phyloP scores from a whole-genome alignment of 441 rosid species.

The Aleurites moluccanus region DNA sequence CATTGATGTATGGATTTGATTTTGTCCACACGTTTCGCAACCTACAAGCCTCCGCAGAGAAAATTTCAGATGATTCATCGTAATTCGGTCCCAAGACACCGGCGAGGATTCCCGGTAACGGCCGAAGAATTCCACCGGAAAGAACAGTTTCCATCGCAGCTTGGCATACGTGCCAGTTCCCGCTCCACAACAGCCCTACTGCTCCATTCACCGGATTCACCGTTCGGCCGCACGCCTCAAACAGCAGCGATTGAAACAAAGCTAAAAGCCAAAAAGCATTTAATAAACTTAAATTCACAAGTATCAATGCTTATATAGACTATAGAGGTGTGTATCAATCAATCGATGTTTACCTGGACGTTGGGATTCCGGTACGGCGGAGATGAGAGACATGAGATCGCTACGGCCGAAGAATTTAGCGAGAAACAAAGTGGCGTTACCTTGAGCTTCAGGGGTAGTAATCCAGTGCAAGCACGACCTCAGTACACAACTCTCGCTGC shows the following conservation, averaged over 20 bases:
- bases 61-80: conserved; percentile 37
- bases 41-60: conserved; percentile 16
- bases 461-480: conserved; percentile 60
- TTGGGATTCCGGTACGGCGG: conserved; percentile 49
- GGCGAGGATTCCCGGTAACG: conserved; percentile 31
- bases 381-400: conserved; percentile 54
- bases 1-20: conserved; percentile 24
- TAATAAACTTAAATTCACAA: too few species aligned
- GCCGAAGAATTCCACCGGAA: conserved; percentile 41
- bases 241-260: conserved; percentile 52
- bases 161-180: conserved; percentile 56
- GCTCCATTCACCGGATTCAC: conserved; percentile 59
- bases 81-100: conserved; percentile 22
- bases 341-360: conserved; percentile 44
- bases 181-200: conserved; percentile 54
- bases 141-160: conserved; percentile 58
- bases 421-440: conserved; percentile 62
- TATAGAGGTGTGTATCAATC: too few species aligned
- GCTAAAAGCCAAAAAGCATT: conserved; percentile 28
- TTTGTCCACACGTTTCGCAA: conserved; percentile 17
- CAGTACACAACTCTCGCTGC: conserved; percentile 49
- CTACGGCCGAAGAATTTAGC: conserved; percentile 72
- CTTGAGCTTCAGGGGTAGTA: conserved; percentile 50
- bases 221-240: conserved; percentile 63
- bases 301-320: background rate